Conservation (phyloP, 1,284 basidiomycete species). For the Irpex sp. region DNA sequence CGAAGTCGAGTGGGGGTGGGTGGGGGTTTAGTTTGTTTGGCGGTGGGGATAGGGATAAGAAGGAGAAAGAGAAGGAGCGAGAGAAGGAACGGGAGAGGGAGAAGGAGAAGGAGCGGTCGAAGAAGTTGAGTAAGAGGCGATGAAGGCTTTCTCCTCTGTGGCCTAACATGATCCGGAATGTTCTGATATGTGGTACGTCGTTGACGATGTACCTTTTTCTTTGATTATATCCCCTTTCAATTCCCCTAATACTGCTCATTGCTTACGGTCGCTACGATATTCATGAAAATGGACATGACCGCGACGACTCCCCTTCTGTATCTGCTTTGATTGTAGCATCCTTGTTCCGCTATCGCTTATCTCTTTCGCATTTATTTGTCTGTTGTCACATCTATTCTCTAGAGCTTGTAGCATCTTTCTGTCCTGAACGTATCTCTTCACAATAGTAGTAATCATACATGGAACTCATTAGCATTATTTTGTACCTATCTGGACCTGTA, state of each 20-base stretch:
- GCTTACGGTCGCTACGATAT: neutral
- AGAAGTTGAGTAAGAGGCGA: constrained; percentile 17
- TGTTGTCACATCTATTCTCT: too few species aligned
- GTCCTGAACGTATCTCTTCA: too few species aligned
- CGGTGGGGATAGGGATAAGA: constrained; percentile 9
- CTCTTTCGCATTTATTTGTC: neutral
- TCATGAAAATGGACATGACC: neutral
- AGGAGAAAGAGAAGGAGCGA: constrained; percentile 10
- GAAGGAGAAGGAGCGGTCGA: constrained; percentile 15
- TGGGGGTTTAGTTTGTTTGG: neutral
- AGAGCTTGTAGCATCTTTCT: too few species aligned
- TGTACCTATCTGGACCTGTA: too few species aligned
- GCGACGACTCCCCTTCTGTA: neutral
- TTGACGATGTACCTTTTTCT: neutral
- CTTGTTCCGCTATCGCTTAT: neutral
- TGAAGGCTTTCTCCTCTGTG: too few species aligned
- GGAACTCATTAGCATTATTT: too few species aligned
- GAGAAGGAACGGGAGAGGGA: constrained; percentile 15
- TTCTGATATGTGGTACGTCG: neutral
- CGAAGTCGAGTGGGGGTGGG: constrained; percentile 1
- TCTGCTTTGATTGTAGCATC: neutral
- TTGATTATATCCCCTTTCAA: neutral
- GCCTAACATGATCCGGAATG: too few species aligned
- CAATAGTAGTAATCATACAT: too few species aligned
- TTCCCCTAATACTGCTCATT: neutral